Base-by-base conservation (phyloP, 2,329 filamentous ascomycete species). In the Cyphellophora europaea region DNA sequence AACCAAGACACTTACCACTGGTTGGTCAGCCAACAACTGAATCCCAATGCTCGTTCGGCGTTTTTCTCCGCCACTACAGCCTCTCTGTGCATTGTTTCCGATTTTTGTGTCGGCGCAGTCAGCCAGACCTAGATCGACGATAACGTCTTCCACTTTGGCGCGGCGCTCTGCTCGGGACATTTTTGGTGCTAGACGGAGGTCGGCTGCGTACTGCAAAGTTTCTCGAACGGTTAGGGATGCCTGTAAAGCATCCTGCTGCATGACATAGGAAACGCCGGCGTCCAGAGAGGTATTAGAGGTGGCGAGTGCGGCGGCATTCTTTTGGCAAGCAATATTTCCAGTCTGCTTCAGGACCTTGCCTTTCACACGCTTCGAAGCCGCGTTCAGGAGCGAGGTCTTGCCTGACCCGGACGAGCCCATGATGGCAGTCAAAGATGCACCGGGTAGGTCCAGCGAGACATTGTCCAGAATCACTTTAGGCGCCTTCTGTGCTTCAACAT, bases 341-440 rank as follows among this genome's bases (percentile, higher is more conserved):
- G 17, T 27, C 18, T 37, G 33, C 27, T 31, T 36, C 30, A 42
- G 87, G 62, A 74, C 66, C 2, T 70, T 69, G 1, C 72, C 65
- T 0, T 66, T 65, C 12, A 65, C 62, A 40, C 79, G 67, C 36
- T 75, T 72, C 4, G 86, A 83, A 11, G 93, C 74, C 4, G 82
- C 74, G 54, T 91, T 88, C 19, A 93, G 69, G 6, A 98, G 65
- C 0, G 91, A 98, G 3, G 91, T 98, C 69, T 98, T 98, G 61
- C 91, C 91, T 67, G 86, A 93, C 47, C 91, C 91, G 57, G 89
- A 96, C 35, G 98, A 89, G 66, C 91, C 91, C 50, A 98, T 96
- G 37, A 98, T 60, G 27, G 85, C 86, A 41, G 85, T 71, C 25
- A 88, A 47, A 49, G 29, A 43, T 74, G 74, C 75, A 21, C 78